Evolutionary conservation across 1,139 yeast genomes (phyloP).

Genomic region (Debaryomyces subglobosus): DNA sequence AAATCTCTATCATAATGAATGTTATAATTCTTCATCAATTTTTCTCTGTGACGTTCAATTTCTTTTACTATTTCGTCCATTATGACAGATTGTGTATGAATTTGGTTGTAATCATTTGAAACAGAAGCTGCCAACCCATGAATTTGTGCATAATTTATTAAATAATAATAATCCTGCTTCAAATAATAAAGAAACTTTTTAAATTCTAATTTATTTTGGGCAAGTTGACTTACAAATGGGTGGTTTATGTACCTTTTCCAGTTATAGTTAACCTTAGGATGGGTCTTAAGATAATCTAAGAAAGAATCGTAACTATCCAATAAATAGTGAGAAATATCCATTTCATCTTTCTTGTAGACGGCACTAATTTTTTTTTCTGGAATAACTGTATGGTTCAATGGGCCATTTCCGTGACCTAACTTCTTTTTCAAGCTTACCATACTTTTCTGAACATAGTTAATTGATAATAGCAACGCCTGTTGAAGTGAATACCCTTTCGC

Average conservation of each 20-base stretch:
- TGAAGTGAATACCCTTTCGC: constrained; percentile 54
- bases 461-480: constrained; percentile 57
- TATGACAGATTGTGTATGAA: constrained; percentile 54
- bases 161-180: constrained; percentile 73
- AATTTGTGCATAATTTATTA: constrained; percentile 68
- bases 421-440: constrained; percentile 40
- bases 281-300: constrained; percentile 54
- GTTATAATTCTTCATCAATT: constrained; percentile 48
- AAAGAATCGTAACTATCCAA: constrained; percentile 22
- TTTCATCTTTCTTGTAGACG: background rate
- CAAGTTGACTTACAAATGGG: constrained; percentile 59
- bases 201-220: constrained; percentile 53
- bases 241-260: constrained; percentile 69
- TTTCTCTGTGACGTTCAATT: constrained; percentile 56
- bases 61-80: constrained; percentile 59
- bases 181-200: constrained; percentile 59
- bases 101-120: constrained; percentile 57
- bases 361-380: constrained; percentile 20
- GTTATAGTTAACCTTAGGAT: constrained; percentile 53
- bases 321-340: background rate
- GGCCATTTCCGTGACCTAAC: constrained; percentile 71
- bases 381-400: constrained; percentile 59
- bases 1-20: constrained; percentile 49
- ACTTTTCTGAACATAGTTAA: constrained; percentile 69
- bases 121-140: constrained; percentile 68